Conservation (phyloP, 345 rosid species). For the Boechera retrofracta region DNA sequence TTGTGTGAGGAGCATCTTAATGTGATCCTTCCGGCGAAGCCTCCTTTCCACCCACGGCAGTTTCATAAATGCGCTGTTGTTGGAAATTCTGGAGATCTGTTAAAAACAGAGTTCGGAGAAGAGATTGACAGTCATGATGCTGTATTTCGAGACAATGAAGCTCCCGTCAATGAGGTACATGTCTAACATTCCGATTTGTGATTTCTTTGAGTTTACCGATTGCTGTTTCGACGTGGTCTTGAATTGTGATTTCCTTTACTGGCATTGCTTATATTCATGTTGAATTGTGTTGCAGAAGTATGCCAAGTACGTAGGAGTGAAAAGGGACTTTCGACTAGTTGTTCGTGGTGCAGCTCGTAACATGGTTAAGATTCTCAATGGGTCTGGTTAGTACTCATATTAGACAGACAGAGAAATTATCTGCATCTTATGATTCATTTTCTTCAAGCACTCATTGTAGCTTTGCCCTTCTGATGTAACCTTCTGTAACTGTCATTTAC, state of each 20-base stretch:
- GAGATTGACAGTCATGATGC: slow-evolving; percentile 96
- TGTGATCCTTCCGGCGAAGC: slow-evolving; percentile 79
- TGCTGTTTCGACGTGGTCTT: not conserved
- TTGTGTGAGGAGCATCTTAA: slow-evolving; percentile 92
- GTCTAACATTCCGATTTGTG: slow-evolving; percentile 8
- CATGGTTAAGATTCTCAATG: slow-evolving; percentile 81
- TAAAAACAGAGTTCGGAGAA: slow-evolving; percentile 81
- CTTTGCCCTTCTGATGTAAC: slow-evolving; percentile 28
- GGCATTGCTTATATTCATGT: slow-evolving; percentile 39
- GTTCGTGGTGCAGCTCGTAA: slow-evolving; percentile 97
- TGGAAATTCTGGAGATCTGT: slow-evolving; percentile 94
- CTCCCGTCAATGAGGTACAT: slow-evolving; percentile 87
- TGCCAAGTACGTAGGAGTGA: slow-evolving; percentile 86
- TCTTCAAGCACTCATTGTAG: slow-evolving; percentile 19
- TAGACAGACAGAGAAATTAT: not conserved
- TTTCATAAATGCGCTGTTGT: slow-evolving; percentile 89
- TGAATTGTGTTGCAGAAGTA: slow-evolving; percentile 61
- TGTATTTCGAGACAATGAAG: slow-evolving; percentile 94
- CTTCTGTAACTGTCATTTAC: slow-evolving; percentile 42
- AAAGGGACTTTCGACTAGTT: slow-evolving; percentile 95
- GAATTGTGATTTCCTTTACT: slow-evolving; percentile 5
- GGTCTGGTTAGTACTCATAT: slow-evolving; percentile 65
- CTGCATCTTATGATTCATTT: slow-evolving; percentile 14
- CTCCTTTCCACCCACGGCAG: slow-evolving; percentile 87
- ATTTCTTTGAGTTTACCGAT: slow-evolving; percentile 3